Conservation (phyloP, 2,329 filamentous ascomycete genomes). For the Bipolaris gigantea region DNA sequence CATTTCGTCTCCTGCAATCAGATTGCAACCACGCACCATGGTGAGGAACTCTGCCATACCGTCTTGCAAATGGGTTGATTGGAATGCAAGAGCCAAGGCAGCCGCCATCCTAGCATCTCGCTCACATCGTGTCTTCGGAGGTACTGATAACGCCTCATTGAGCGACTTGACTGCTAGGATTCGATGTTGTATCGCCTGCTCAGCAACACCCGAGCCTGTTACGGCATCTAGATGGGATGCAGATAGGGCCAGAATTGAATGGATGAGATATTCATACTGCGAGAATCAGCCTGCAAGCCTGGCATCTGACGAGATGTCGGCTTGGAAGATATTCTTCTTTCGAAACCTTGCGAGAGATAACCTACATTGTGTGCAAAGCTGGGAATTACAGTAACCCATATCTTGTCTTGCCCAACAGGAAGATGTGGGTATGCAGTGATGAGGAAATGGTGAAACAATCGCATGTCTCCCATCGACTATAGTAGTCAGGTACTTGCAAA, state of each 20-base stretch:
- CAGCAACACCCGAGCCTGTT: conserved; percentile 55
- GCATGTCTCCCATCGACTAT: conserved; percentile 60
- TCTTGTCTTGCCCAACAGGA: conserved; percentile 64
- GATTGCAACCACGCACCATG: conserved; percentile 44
- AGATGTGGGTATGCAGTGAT: conserved; percentile 64
- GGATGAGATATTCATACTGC: conserved; percentile 69
- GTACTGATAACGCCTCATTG: conserved; percentile 44
- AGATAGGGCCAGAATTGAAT: conserved; percentile 68
- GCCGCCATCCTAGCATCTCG: conserved; percentile 45
- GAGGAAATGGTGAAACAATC: conserved; percentile 69
- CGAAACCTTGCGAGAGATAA: neutral
- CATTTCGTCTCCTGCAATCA: conserved; percentile 36
- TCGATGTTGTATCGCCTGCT: conserved; percentile 65
- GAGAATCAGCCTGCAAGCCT: conserved; percentile 12
- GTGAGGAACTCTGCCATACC: conserved; percentile 43
- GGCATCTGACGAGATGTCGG: too few relatives aligned
- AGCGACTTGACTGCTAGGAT: conserved; percentile 62
- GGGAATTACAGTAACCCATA: conserved; percentile 69
- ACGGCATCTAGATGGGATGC: conserved; percentile 64
- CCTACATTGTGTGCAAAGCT: conserved; percentile 67
- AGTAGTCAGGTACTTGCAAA: conserved; percentile 16
- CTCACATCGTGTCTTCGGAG: conserved; percentile 36
- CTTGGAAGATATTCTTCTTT: neutral
- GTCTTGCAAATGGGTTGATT: conserved; percentile 44
- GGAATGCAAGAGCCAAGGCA: conserved; percentile 43